Percentiles rank a stretch among this genome's conserved stretches.
phyloP scores from a whole-genome alignment of 805 yeast species.

The Saccharomycopsis capsularis region DNA sequence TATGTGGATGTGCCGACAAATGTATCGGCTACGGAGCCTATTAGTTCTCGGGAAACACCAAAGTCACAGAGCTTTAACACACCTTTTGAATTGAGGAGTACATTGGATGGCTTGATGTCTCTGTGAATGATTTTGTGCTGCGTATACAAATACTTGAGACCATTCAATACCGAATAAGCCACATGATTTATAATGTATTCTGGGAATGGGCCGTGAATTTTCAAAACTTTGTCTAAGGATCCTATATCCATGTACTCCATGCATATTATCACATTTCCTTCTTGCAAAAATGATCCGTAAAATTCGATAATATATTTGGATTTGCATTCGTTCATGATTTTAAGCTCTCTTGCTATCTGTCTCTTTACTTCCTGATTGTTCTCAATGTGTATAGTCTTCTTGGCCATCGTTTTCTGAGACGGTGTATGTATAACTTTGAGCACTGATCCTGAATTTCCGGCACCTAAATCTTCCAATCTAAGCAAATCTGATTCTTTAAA shows the following conservation, averaged over 20 bases:
- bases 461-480: conserved; percentile 70
- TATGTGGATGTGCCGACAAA: conserved; percentile 97
- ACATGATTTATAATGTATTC: conserved; percentile 66
- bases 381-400: conserved; percentile 81
- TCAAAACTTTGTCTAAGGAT: conserved; percentile 73
- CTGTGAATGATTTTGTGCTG: conserved; percentile 87
- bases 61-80: conserved; percentile 90
- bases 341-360: conserved; percentile 81
- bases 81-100: conserved; percentile 78
- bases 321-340: conserved; percentile 85
- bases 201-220: conserved; percentile 55
- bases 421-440: conserved; percentile 84
- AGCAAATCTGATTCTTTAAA: conserved; percentile 63
- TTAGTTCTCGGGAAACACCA: conserved; percentile 89
- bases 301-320: conserved; percentile 80
- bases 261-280: conserved; percentile 54
- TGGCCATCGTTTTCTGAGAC: conserved; percentile 82
- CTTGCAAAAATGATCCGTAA: conserved; percentile 72
- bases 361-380: conserved; percentile 69
- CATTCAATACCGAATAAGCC: conserved; percentile 69
- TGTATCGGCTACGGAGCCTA: conserved; percentile 92
- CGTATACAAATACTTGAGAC: conserved; percentile 74
- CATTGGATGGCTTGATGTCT: conserved; percentile 94
- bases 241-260: conserved; percentile 97
- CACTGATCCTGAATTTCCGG: conserved; percentile 93